Evolutionary conservation across 2,329 filamentous ascomycete species (phyloP), one percentile per base, ranked within the genome.

Genomic region (Graphilbum ipis-grandicollis): DNA sequence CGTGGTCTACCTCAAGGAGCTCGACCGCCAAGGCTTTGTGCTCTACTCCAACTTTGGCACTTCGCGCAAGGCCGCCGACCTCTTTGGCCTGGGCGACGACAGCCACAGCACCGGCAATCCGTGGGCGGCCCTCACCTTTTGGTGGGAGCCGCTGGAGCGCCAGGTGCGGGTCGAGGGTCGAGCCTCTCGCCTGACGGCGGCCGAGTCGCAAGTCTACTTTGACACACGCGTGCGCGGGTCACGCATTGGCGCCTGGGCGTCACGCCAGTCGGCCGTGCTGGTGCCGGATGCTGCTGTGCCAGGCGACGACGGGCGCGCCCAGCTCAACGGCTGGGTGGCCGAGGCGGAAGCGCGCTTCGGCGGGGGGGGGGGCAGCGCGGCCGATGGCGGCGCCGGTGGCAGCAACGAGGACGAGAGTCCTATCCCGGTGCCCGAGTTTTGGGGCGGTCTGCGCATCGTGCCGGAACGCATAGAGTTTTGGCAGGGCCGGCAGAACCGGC

Each of bases 401-500:
- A n/a, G n/a, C n/a, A n/a, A 28, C 26, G 26, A 28, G 26, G 26
- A 7, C 14, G 50, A 69, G 44, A 80, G 93, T 21, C 59, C 80
- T 39, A 93, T 98, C 45, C 86, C 86, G 1, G 75, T 94, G 35
- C 90, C 90, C 4, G 77, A 81, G 9, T 94, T 93, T 54, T 98
- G 90, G 90, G 90, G 90, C 22, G 90, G 90, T 0, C 53, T 94
- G 54, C 74, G 88, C 47, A 70, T 98, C 41, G 67, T 86, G 44
- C 88, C 90, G 0, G 79, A 85, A 51, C 71, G 74, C 48, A 68
- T 98, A 34, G 90, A 98, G 66, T 98, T 98, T 55, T 98, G 90
- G 75, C 86, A 94, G 64, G 90, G 90, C 3, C 71, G 90, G 48
- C 71, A 83, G 52, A 93, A 79, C 58, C 68, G 90, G 41, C 59